Base-by-base conservation (phyloP, 164 flowering plant species). In the Sedum album region DNA sequence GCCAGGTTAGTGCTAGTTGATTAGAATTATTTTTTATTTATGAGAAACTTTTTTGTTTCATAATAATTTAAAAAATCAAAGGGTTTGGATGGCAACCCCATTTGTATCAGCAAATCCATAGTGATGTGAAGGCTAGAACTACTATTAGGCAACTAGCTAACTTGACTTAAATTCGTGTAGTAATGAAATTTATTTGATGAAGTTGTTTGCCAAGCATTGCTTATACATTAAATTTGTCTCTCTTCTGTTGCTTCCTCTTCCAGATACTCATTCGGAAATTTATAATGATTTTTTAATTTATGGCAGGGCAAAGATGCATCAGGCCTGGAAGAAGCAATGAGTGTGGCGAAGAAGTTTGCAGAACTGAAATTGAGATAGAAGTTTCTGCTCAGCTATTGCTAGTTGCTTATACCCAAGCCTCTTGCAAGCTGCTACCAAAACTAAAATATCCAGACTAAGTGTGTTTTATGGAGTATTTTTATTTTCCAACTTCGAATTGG, bases 281-380 rank as follows among this genome's bases (percentile, higher is more conserved):
- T 15, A 7, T 15, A 20, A 21, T 67, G 68, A 41, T 61, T 67
- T 36, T 9, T 65, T 33, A 31, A 25, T 9, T 6, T 49, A 72
- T 68, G 66, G 44, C 83, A 85, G 89, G 89, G 89, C n/a, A 73
- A 79, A 9, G 90, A 85, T 71, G 86, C 84, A 17, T 72, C 83
- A 18, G 79, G 73, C 1, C 30, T 90, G 21, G 73, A 70, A 30
- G 84, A 81, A 67, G 96, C 91, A 21, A 80, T 88, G 71, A 81
- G 76, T 26, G 55, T 82, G 64, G 96, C 96, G 8, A 42, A 71
- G n/a, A 31, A 76, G 42, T 86, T 86, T 69, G 93, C 91, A 0
- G 74, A 85, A 35, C 71, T 86, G 85, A 90, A 79, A 69, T 68
- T 90, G 79, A 76, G 69, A 30, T 25, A 55, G 60, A 55, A 55